These are phyloP conservation scores for Capsella rubella DNA, from an alignment of 441 rosid genomes.

Conservation along the genomic window DNA sequence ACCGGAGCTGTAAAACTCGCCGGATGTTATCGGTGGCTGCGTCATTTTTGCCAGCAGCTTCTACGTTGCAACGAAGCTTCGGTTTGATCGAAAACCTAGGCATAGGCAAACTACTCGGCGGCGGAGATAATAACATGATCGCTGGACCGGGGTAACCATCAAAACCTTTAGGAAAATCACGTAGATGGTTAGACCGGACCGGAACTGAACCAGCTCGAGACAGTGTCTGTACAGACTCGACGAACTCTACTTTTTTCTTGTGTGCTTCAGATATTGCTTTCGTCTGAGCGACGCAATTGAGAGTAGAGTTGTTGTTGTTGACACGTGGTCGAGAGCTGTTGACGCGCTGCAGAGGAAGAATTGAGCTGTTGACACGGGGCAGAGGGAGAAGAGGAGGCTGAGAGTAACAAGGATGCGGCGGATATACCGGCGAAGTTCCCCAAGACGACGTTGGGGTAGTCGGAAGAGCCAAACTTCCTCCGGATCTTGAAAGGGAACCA, in stretches of 20 bases:
- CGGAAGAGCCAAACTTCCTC: slow-evolving; percentile 54
- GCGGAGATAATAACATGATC: slow-evolving; percentile 62
- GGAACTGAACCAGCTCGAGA: slow-evolving; percentile 46
- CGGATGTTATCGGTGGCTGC: slow-evolving; percentile 75
- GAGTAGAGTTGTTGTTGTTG: slow-evolving; percentile 43
- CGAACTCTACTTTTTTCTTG: slow-evolving; percentile 19
- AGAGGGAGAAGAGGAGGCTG: slow-evolving; percentile 91
- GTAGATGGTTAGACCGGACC: slow-evolving; percentile 38
- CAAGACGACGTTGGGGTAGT: slow-evolving; percentile 38
- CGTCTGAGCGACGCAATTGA: slow-evolving; percentile 42
- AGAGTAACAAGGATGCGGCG: slow-evolving; percentile 43
- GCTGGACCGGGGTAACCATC: slow-evolving; percentile 53
- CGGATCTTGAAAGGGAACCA: slow-evolving; percentile 45
- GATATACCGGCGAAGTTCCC: slow-evolving; percentile 30
- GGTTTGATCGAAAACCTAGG: slow-evolving; percentile 78
- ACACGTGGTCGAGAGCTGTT: slow-evolving; percentile 37
- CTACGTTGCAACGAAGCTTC: slow-evolving; percentile 72
- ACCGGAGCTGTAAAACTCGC: slow-evolving; percentile 68
- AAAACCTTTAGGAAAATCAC: slow-evolving; percentile 62
- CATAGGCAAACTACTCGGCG: slow-evolving; percentile 92
- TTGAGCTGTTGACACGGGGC: slow-evolving; percentile 54
- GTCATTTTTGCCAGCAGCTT: slow-evolving; percentile 63
- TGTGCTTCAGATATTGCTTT: slow-evolving; percentile 37
- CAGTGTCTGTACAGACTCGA: slow-evolving; percentile 24
- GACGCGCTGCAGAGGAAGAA: slow-evolving; percentile 51